phyloP scores from a whole-genome alignment of 495 filamentous ascomycete genomes.

The Margaritispora aquatica region DNA sequence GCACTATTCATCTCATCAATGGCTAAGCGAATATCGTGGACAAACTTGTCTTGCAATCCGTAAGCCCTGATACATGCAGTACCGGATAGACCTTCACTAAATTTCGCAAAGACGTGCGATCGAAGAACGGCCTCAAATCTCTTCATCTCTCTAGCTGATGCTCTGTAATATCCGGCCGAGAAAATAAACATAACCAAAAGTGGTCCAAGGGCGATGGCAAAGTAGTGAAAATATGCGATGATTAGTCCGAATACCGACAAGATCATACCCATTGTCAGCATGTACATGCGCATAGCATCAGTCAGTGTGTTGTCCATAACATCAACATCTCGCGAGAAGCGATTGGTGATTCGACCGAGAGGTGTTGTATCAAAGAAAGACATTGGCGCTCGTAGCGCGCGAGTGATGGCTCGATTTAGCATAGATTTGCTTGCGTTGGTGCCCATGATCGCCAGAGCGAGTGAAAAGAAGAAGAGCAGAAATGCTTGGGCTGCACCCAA shows the following conservation, averaged over 20 bases:
- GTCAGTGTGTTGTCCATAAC: conserved; percentile 92
- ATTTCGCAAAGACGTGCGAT: conserved; percentile 83
- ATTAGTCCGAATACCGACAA: conserved; percentile 78
- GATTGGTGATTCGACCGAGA: conserved; percentile 91
- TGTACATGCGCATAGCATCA: conserved; percentile 90
- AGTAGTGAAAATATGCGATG: conserved; percentile 91
- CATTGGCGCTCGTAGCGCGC: conserved; percentile 87
- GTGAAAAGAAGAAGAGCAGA: conserved; percentile 64
- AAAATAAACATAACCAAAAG: conserved; percentile 75
- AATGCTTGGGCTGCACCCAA: conserved; percentile 67
- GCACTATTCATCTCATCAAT: conserved; percentile 91
- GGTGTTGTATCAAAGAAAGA: conserved; percentile 97
- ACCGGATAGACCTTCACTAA: conserved; percentile 81
- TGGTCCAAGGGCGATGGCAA: conserved; percentile 82
- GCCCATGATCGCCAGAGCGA: conserved; percentile 67
- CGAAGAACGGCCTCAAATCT: conserved; percentile 86
- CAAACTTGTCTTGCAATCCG: conserved; percentile 69
- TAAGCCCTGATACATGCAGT: conserved; percentile 84
- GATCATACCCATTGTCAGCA: conserved; percentile 74
- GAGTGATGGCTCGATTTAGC: conserved; percentile 71
- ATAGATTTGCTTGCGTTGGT: conserved; percentile 78
- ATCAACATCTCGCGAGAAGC: conserved; percentile 92
- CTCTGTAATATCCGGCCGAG: conserved; percentile 80
- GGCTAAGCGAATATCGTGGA: conserved; percentile 53
- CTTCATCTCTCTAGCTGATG: conserved; percentile 90